Conservation (phyloP, 352 stramenopile species). For the Globisporangium nodosum region DNA sequence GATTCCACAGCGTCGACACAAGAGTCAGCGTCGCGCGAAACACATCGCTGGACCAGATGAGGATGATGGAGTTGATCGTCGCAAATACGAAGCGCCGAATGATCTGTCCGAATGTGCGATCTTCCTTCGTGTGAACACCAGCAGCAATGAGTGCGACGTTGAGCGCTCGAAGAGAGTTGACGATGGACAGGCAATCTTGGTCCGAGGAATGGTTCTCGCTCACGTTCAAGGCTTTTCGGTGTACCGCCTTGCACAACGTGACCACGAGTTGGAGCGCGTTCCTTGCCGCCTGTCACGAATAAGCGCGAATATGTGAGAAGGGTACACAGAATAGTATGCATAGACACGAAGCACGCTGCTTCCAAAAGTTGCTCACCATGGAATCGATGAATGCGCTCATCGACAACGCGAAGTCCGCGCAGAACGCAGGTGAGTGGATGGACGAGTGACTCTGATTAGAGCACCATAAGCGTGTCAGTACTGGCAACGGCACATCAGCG, state of each 20-base stretch:
- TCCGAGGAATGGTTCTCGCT: constrained; percentile 26
- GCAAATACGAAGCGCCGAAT: constrained; percentile 72
- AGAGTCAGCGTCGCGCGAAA: constrained; percentile 59
- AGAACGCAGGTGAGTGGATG: constrained; percentile 67
- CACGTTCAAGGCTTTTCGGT: constrained; percentile 36
- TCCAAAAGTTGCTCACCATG: background rate
- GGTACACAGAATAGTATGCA: background rate
- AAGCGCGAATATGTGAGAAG: background rate
- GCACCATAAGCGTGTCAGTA: background rate
- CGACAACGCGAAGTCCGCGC: constrained; percentile 32
- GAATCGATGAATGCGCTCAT: constrained; percentile 29
- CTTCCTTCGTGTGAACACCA: constrained; percentile 37
- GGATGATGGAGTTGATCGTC: constrained; percentile 54
- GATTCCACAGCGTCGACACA: constrained; percentile 79
- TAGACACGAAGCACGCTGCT: background rate
- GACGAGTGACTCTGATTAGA: constrained; percentile 53
- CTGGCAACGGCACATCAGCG: background rate
- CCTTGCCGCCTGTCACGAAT: constrained; percentile 39
- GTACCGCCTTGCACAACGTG: constrained; percentile 68
- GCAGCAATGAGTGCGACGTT: constrained; percentile 68
- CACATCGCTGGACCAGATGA: constrained; percentile 52
- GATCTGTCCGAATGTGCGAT: constrained; percentile 65
- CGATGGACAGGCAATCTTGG: constrained; percentile 49
- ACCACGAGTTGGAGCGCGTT: constrained; percentile 73
- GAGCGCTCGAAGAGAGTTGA: constrained; percentile 61